These are phyloP conservation scores for Fonsecaea pedrosoi DNA, from an alignment of 2,329 filamentous ascomycete species.

Conservation along the genomic window DNA sequence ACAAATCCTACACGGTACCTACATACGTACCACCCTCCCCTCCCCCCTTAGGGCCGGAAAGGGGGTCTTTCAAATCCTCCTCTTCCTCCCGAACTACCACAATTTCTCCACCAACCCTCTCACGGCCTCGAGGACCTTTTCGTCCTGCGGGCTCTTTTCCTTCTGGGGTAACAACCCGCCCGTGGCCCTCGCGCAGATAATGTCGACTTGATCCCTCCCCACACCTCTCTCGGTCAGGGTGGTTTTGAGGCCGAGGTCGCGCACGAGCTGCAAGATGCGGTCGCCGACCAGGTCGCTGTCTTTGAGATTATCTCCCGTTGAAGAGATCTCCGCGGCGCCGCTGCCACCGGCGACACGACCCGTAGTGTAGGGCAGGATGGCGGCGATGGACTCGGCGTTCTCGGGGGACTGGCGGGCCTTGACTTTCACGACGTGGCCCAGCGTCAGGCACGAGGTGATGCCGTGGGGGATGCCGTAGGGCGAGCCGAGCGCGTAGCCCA, in stretches of 20 bases:
- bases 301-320: constrained; percentile 35
- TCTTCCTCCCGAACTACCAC: constrained; percentile 14
- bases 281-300: constrained; percentile 38
- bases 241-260: constrained; percentile 38
- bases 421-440: constrained; percentile 61
- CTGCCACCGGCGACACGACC: too few relatives aligned
- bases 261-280: constrained; percentile 37
- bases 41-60: too few relatives aligned
- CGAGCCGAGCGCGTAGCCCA: constrained; percentile 61
- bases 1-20: too few relatives aligned
- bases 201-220: constrained; percentile 37
- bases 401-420: constrained; percentile 55
- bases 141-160: constrained; percentile 31
- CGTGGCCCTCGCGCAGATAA: constrained; percentile 37
- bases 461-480: constrained; percentile 65
- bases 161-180: constrained; percentile 33
- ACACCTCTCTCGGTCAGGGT: constrained; percentile 39
- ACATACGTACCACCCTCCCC: too few relatives aligned
- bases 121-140: constrained; percentile 25
- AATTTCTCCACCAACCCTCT: constrained; percentile 34
- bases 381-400: constrained; percentile 46
- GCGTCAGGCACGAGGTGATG: constrained; percentile 61
- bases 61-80: too few relatives aligned
- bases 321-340: constrained; percentile 17
- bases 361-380: constrained; percentile 38